Conservation (phyloP, 306 rosid species). For the Vigna unguiculata region DNA sequence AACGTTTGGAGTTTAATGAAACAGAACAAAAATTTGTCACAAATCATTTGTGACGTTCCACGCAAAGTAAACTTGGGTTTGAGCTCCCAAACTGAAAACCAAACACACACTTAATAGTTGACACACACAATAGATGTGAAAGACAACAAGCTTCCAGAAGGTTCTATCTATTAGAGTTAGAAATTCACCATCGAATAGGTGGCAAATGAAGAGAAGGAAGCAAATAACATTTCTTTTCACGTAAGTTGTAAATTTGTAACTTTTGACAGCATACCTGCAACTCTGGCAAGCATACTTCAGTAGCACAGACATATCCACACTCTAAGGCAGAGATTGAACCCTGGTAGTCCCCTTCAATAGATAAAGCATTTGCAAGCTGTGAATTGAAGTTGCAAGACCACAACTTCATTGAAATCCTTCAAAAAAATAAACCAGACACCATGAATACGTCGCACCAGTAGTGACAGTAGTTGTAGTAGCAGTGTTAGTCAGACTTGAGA, state of each 20-base stretch:
- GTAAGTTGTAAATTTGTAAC: constrained; percentile 30
- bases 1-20: too few species aligned
- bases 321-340: constrained; percentile 79
- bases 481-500: not conserved
- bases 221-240: constrained; percentile 24
- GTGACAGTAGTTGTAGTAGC: not conserved
- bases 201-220: constrained; percentile 33
- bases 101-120: too few species aligned
- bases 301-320: constrained; percentile 73
- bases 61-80: too few species aligned
- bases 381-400: constrained; percentile 98
- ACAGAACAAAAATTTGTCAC: too few species aligned
- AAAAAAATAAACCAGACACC: constrained; percentile 40
- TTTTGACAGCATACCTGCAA: constrained; percentile 70
- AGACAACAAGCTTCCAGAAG: constrained; percentile 30
- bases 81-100: too few species aligned
- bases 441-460: constrained; percentile 23
- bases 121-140: constrained; percentile 6
- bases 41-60: too few species aligned
- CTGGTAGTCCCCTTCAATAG: constrained; percentile 86
- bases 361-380: constrained; percentile 94
- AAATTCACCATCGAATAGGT: constrained; percentile 17
- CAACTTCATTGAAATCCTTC: constrained; percentile 78
- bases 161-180: constrained; percentile 22
- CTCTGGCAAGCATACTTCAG: constrained; percentile 74